phyloP scores from a whole-genome alignment of 2,329 filamentous ascomycete species.

The Trichoderma aggressivum region DNA sequence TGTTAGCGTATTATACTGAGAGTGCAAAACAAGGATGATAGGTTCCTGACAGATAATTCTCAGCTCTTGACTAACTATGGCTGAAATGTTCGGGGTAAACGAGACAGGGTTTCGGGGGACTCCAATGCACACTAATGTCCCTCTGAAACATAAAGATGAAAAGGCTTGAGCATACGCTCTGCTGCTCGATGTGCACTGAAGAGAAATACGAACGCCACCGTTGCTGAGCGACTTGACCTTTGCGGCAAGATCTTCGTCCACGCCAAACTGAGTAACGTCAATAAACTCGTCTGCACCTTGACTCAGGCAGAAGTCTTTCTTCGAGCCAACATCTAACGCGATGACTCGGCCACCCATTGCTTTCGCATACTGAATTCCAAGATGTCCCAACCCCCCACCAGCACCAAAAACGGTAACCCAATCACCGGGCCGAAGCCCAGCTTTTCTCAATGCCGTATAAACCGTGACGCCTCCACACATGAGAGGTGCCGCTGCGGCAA shows the following conservation, averaged over 20 bases:
- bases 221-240: conserved; percentile 22
- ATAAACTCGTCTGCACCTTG: not conserved
- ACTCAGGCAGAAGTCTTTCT: not conserved
- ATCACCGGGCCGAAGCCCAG: not conserved
- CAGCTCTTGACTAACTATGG: not conserved
- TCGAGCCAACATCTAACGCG: conserved; percentile 27
- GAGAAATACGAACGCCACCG: conserved; percentile 21
- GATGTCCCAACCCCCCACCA: conserved; percentile 30
- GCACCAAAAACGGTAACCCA: conserved; percentile 14
- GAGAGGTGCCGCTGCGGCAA: not conserved
- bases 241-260: not conserved
- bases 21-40: not conserved
- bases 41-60: not conserved
- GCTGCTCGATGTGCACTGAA: conserved; percentile 26
- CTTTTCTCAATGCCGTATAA: not conserved
- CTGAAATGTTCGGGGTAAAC: not conserved
- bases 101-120: conserved; percentile 20
- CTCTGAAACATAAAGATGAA: conserved; percentile 27
- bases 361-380: conserved; percentile 31
- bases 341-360: conserved; percentile 29
- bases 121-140: conserved; percentile 28
- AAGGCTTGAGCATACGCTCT: conserved; percentile 25
- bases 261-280: conserved; percentile 8
- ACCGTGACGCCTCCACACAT: not conserved
- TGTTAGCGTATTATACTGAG: not conserved